A percentile compares a stretch with the other conserved stretches of the same genome.
These are phyloP conservation scores for Candida ponderosae DNA, from an alignment of 805 yeast species.

Conservation along the genomic window DNA sequence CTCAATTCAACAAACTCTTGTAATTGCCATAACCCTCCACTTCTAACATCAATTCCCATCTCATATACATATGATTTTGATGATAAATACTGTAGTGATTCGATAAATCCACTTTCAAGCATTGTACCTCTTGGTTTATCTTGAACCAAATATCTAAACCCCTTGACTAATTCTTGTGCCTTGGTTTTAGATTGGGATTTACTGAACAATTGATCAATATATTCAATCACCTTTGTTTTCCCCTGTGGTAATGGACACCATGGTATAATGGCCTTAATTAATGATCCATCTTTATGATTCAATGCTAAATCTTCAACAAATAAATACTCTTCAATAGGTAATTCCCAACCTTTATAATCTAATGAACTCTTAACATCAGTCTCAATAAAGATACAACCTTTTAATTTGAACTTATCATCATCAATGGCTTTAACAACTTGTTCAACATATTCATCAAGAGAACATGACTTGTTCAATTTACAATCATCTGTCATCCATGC, in stretches of 20 bases:
- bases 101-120: slow-evolving; percentile 21
- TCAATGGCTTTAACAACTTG: no score
- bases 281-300: no score
- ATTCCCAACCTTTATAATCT: slow-evolving; percentile 6
- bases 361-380: slow-evolving; percentile 10
- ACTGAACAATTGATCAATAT: slow-evolving; percentile 10
- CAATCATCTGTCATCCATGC: slow-evolving; percentile 10
- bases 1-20: slow-evolving; percentile 27
- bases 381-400: slow-evolving; percentile 12
- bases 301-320: slow-evolving; percentile 3
- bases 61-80: slow-evolving; percentile 27
- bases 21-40: slow-evolving; percentile 32
- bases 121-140: slow-evolving; percentile 32
- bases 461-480: slow-evolving; percentile 5
- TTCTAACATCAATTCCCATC: slow-evolving; percentile 32
- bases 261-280: slow-evolving; percentile 28
- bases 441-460: slow-evolving; percentile 10
- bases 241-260: slow-evolving; percentile 38
- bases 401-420: neutral
- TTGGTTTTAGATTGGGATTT: slow-evolving; percentile 8
- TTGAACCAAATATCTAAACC: slow-evolving; percentile 35
- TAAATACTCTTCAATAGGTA: slow-evolving; percentile 8
- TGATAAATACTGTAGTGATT: slow-evolving; percentile 27
- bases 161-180: slow-evolving; percentile 21
- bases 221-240: slow-evolving; percentile 8